These are phyloP conservation scores for Erysimum cheiranthoides DNA, from an alignment of 345 rosid species.

Conservation along the genomic window DNA sequence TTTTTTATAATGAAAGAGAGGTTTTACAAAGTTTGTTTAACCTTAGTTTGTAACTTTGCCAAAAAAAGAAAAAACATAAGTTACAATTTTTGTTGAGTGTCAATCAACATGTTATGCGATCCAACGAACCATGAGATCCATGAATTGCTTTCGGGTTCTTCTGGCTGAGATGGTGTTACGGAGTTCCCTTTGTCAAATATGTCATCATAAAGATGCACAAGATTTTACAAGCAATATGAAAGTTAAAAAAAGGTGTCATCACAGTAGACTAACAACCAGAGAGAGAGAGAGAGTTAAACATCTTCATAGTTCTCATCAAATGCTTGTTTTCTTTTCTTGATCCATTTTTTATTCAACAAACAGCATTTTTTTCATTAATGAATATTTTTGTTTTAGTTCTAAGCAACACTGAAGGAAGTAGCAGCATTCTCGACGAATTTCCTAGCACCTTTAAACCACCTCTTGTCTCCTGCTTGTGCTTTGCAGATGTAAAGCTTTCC, in stretches of 20 bases:
- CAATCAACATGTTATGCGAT: no score
- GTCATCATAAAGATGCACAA: background rate
- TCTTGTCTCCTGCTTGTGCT: slow-evolving; percentile 98
- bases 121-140: no score
- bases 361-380: background rate
- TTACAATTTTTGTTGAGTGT: no score
- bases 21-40: no score
- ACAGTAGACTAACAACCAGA: background rate
- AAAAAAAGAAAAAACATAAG: no score
- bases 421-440: slow-evolving; percentile 74
- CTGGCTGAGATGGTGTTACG: no score
- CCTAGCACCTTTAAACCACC: slow-evolving; percentile 96
- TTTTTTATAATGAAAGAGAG: no score
- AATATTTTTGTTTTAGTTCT: slow-evolving; percentile 29
- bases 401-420: slow-evolving; percentile 82
- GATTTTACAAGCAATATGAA: background rate
- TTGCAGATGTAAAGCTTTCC: slow-evolving; percentile 91
- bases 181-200: no score
- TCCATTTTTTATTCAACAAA: background rate
- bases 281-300: background rate
- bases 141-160: no score
- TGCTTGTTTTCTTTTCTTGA: slow-evolving; percentile 18
- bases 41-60: no score
- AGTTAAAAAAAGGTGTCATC: background rate
- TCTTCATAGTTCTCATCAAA: background rate